Evolutionary conservation across 768 basidiomycete genomes (phyloP).

Genomic region (Mycena kentingensis): DNA sequence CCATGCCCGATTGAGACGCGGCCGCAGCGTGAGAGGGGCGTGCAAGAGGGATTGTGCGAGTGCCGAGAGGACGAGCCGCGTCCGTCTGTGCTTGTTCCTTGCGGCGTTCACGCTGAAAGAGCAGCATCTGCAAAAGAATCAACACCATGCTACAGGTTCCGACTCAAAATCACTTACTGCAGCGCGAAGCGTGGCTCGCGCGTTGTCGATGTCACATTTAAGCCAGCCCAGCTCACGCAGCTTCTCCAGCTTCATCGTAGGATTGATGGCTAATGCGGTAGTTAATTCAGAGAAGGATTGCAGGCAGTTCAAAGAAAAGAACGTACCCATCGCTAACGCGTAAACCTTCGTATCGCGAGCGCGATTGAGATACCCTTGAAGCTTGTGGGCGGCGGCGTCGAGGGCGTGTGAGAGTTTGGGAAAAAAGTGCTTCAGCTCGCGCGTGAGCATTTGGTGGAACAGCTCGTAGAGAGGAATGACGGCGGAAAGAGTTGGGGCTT

Average conservation of each 20-base stretch:
- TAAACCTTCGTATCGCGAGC: conserved; percentile 17
- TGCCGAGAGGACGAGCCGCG: neutral
- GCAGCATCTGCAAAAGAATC: neutral
- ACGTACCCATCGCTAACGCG: conserved; percentile 20
- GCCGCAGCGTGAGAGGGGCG: neutral
- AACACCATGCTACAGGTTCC: no score
- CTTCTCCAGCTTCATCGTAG: conserved; percentile 6
- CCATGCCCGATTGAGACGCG: neutral
- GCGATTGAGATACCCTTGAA: conserved; percentile 13
- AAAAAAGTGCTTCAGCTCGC: neutral
- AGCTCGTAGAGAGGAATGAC: conserved; percentile 22
- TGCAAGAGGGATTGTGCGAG: neutral
- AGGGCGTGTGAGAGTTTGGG: conserved; percentile 15
- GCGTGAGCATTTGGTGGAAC: conserved; percentile 2
- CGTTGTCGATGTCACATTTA: conserved; percentile 7
- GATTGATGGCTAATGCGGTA: conserved; percentile 5
- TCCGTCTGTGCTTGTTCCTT: neutral
- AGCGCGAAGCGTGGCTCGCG: neutral
- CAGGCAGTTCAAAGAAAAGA: neutral
- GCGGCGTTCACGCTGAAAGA: neutral
- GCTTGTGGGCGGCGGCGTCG: conserved; percentile 11
- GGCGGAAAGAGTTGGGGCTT: conserved; percentile 22
- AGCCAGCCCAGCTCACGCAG: neutral
- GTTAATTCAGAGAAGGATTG: neutral
- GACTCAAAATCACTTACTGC: neutral